Evolutionary conservation across 352 stramenopile species (phyloP), one percentile per base, ranked within the genome.

Genomic region (Pythium apleroticum): DNA sequence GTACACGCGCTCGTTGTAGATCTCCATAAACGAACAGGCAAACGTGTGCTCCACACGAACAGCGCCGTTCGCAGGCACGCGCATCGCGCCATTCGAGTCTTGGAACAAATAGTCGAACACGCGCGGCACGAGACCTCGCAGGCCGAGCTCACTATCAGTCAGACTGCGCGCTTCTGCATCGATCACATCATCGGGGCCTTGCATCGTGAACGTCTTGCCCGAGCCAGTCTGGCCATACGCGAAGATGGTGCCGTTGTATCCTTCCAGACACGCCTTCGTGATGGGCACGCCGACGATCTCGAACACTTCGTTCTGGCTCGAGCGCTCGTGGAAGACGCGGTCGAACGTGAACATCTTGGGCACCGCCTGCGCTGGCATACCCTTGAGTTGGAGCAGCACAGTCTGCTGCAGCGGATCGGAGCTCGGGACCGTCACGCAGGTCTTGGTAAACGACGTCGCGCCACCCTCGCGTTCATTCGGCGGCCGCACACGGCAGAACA

Each of bases 1-100:
- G 68, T 97, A 98, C 22, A 99, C 89, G 37, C 97, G 81, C 61
- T 99, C 97, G 68, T 99, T 99, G 84, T 99, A 99, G 66, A 99
- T 98, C 76, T 99, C 96, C 25, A 99, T 73, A 68, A 97, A 98
- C 0, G 90, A 97, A 74, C 85, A 92, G 5, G 77, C 66, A 54
- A 91, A 91, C 49, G 71, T 91, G 65, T 89, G 79, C 58, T 89
- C 57, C 15, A 91, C 76, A 14, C 74, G 76, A 57, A 41, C 33
- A 41, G 60, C 61, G 24, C 66, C 52, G 4, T 57, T 54, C 1
- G 20, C 20, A 20, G 58, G 25, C 1, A 67, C 37, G 8, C 48
- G 62, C 25, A 50, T 41, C 52, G 52, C n/a, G 65, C 61, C 7
- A 33, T 52, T 49, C 2, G 77, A 58, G 33, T 88, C 82, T 61